phyloP scores from a whole-genome alignment of 768 basidiomycete genomes.

The Naganishia vishniacii region DNA sequence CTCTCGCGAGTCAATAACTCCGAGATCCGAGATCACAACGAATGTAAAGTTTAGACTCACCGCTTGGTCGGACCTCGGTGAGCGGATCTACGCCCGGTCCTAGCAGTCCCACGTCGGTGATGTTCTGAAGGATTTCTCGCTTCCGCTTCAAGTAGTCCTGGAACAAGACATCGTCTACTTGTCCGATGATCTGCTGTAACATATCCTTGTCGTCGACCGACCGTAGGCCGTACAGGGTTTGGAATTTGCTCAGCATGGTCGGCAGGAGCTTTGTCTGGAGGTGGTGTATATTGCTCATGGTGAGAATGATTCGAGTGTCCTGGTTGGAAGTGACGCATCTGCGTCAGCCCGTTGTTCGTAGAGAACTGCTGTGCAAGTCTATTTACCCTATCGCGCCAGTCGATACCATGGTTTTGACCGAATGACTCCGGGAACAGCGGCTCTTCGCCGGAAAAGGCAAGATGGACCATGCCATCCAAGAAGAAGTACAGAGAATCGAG shows the following conservation, averaged over 20 bases:
- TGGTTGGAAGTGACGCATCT: slow-evolving; percentile 44
- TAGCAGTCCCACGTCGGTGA: slow-evolving; percentile 74
- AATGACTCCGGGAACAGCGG: slow-evolving; percentile 19
- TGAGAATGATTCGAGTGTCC: slow-evolving; percentile 80
- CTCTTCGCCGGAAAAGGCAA: slow-evolving; percentile 57
- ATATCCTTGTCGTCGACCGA: slow-evolving; percentile 71
- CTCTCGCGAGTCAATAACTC: no score
- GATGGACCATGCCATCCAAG: slow-evolving; percentile 73
- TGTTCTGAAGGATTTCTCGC: slow-evolving; percentile 60
- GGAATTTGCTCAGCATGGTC: slow-evolving; percentile 71
- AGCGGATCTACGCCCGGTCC: slow-evolving; percentile 31
- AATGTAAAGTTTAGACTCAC: no score
- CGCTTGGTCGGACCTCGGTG: slow-evolving; percentile 44
- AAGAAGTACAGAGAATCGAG: slow-evolving; percentile 78
- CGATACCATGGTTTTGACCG: not conserved
- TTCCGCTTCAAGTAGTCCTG: slow-evolving; percentile 81
- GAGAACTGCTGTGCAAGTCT: not conserved
- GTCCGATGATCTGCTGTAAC: slow-evolving; percentile 67
- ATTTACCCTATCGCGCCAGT: slow-evolving; percentile 7
- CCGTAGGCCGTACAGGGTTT: slow-evolving; percentile 65
- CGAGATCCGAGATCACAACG: no score
- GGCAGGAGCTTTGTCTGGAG: slow-evolving; percentile 68
- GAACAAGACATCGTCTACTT: slow-evolving; percentile 83
- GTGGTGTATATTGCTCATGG: slow-evolving; percentile 80
- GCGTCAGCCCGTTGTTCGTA: not conserved